Evolutionary conservation across 495 filamentous ascomycete genomes (phyloP), one percentile per base, ranked within the genome.

Genomic region (Penicillium maclennaniae): DNA sequence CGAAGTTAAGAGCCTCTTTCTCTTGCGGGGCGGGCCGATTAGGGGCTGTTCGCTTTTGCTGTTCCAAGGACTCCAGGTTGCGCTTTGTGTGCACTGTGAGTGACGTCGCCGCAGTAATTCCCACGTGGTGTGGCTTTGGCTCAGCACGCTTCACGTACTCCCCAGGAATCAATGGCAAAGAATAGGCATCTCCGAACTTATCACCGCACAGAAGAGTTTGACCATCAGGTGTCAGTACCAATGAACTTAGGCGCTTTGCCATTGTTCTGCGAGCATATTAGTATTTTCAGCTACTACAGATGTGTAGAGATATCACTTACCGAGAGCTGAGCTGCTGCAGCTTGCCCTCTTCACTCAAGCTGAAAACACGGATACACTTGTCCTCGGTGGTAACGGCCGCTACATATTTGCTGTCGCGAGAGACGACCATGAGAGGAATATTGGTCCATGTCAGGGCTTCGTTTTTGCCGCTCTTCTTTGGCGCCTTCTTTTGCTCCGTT

Each of bases 101-200:
- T 25, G 77, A 66, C 58, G 83, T 89, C 15, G 87, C 92, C 49
- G 85, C 71, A 8, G 81, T 83, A 34, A 8, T 31, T 12, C 31
- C 31, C 1, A 34, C 9, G 8, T 69, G 49, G 70, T 78, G 74
- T 51, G 72, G 53, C 44, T 72, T 76, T 12, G 43, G 53, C 9
- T 63, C 42, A 12, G 37, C 17, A 36, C 56, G 31, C 42, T 63
- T 64, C 17, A 62, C 53, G 31, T 58, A 63, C 40, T 71, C 60
- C 26, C 74, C 65, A n/a, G 76, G 77, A 45, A 91, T 65, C 3
- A 97, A 70, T 4, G 93, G 92, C n/a, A 98, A 67, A 6, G 87
- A 78, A 68, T 93, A 97, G 53, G 96, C 92, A 70, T 98, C 93
- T 28, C 93, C 93, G 62, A 96, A 96, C 65, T 97, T 98, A 70